Evolutionary conservation across 495 filamentous ascomycete genomes (phyloP), one percentile per base, ranked within the genome.

Genomic region (Darksidea phi): DNA sequence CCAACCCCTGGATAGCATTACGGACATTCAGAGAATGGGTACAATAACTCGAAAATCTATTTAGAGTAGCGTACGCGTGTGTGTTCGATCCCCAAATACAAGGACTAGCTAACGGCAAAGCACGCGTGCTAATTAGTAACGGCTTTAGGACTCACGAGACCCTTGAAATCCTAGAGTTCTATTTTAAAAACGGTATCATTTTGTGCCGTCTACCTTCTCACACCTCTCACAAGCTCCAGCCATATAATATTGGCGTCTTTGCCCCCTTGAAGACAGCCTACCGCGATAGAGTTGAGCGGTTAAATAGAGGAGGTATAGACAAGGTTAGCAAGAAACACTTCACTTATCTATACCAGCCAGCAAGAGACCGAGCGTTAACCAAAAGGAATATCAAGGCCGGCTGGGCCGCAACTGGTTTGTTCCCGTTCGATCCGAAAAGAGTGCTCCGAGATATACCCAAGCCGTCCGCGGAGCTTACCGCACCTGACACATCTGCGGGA

Each of bases 1-100:
- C 28, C 28, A 67, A 75, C 69, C 43, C 66, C 72, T 49, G 58
- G 66, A 49, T 75, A 49, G 71, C 57, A 67, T 67, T 73, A 56
- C 65, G 56, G 52, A 54, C 66, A 52, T 57, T 67, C 69, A 6
- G 63, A 32, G 28, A 32, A 32, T 32, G 28, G 10, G 28, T 32
- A 32, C 28, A 32, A 32, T 32, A 10, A 32, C 28, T 32, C 28
- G 28, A 32, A 32, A 32, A 32, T 32, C 28, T 32, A 10, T 32
- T 32, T 32, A 32, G 28, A 32, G 28, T 32, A 10, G 28, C 28
- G 3, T 32, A 32, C 28, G 28, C 28, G 28, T 32, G 10, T 32
- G 10, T 71, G 58, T 75, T 73, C 54, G 63, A 74, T 70, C 70
- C 71, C 24, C 25, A 61, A 61, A 61, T 50, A n/a, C 57, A 36